phyloP scores from a whole-genome alignment of 2,329 filamentous ascomycete genomes.

The Pestalotiopsis sp. region DNA sequence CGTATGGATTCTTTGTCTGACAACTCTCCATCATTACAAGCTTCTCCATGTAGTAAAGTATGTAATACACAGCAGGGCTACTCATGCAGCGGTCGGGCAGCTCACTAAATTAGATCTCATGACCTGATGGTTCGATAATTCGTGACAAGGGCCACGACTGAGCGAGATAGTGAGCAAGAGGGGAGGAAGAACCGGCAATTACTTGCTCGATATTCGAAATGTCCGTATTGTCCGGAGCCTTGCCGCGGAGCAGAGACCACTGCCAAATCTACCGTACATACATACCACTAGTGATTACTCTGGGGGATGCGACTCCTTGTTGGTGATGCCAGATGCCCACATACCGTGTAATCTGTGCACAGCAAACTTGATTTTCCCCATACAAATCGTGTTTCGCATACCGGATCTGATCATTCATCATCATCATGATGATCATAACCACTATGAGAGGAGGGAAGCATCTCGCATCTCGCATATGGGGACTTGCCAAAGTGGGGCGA shows the following conservation, averaged over 20 bases:
- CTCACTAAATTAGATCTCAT: neutral
- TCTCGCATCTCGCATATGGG: neutral
- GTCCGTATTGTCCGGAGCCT: neutral
- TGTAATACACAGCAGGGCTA: neutral
- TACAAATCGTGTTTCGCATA: neutral
- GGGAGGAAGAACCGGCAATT: neutral
- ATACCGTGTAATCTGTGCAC: neutral
- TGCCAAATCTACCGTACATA: neutral
- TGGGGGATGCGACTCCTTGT: neutral
- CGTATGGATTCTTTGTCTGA: too few relatives aligned
- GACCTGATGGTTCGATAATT: neutral
- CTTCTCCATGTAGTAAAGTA: too few relatives aligned
- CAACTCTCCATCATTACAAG: too few relatives aligned
- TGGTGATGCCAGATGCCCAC: neutral
- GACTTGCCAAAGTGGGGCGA: neutral
- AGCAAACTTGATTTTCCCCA: neutral
- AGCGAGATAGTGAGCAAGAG: neutral
- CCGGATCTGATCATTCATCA: neutral
- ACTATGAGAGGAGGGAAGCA: neutral
- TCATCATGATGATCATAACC: neutral
- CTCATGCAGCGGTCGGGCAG: neutral
- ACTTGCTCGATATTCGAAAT: neutral
- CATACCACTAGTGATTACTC: too few relatives aligned
- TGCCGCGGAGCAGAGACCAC: neutral
- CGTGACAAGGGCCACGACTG: neutral